These are phyloP conservation scores for Fusarium sambucinum DNA, from an alignment of 2,329 filamentous ascomycete genomes.

Conservation along the genomic window DNA sequence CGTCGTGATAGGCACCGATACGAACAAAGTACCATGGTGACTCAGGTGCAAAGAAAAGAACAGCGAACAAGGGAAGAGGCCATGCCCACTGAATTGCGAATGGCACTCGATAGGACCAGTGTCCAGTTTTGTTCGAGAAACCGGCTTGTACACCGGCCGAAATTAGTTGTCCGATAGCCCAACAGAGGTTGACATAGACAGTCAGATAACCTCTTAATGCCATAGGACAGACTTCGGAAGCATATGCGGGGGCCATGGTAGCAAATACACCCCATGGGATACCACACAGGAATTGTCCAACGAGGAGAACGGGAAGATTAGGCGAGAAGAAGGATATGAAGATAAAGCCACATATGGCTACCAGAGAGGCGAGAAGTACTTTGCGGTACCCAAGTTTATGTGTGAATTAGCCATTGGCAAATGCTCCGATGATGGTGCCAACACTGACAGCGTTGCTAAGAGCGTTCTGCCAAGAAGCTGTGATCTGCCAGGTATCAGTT, in stretches of 20 bases:
- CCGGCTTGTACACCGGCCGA: slow-evolving; percentile 50
- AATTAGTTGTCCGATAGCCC: slow-evolving; percentile 58
- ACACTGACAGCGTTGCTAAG: slow-evolving; percentile 29
- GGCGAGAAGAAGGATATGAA: slow-evolving; percentile 53
- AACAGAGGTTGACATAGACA: slow-evolving; percentile 59
- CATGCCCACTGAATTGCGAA: slow-evolving; percentile 56
- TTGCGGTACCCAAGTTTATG: slow-evolving; percentile 52
- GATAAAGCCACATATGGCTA: slow-evolving; percentile 41
- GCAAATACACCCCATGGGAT: slow-evolving; percentile 59
- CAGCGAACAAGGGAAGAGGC: slow-evolving; percentile 48
- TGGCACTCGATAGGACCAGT: slow-evolving; percentile 55
- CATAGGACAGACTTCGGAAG: slow-evolving; percentile 59
- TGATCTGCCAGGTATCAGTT: slow-evolving; percentile 20
- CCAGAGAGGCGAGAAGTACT: slow-evolving; percentile 61
- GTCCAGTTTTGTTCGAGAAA: slow-evolving; percentile 32
- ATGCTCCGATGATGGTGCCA: slow-evolving; percentile 37
- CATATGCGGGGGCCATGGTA: slow-evolving; percentile 58
- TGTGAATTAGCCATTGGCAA: slow-evolving; percentile 44
- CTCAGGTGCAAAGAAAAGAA: slow-evolving; percentile 50
- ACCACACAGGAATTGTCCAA: slow-evolving; percentile 62
- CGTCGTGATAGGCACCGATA: slow-evolving; percentile 48
- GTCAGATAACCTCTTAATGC: slow-evolving; percentile 58
- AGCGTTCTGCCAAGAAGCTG: slow-evolving; percentile 29
- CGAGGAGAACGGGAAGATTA: slow-evolving; percentile 56
- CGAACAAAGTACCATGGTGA: slow-evolving; percentile 53